These are phyloP conservation scores for Debaryomyces fabryi DNA, from an alignment of 1,139 yeast genomes.

Conservation along the genomic window DNA sequence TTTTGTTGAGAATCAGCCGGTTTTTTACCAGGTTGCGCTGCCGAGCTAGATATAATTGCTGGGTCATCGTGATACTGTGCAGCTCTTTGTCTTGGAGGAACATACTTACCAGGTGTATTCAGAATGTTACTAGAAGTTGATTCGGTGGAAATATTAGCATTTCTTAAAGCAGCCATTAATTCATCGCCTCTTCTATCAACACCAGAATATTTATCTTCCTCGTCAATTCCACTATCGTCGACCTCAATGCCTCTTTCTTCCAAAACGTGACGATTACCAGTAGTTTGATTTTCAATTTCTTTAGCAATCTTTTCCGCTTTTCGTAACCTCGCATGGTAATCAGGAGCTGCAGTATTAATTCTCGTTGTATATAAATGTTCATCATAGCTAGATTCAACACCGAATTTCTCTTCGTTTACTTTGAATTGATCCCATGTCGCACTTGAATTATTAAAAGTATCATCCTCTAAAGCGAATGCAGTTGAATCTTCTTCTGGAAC, in stretches of 20 bases:
- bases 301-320: conserved; percentile 79
- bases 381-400: conserved; percentile 83
- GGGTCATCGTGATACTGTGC: conserved; percentile 74
- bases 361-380: conserved; percentile 89
- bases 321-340: conserved; percentile 62
- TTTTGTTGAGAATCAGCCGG: not conserved
- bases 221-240: conserved; percentile 88
- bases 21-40: conserved; percentile 19
- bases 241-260: conserved; percentile 84
- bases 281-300: conserved; percentile 74
- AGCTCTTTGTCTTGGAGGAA: conserved; percentile 69
- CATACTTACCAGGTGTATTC: conserved; percentile 41
- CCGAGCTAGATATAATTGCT: conserved; percentile 66
- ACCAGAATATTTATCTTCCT: conserved; percentile 95
- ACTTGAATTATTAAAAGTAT: conserved; percentile 22
- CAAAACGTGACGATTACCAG: conserved; percentile 77
- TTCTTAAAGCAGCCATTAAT: conserved; percentile 60
- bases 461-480: conserved; percentile 47
- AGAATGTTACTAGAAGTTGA: conserved; percentile 11
- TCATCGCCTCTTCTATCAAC: conserved; percentile 71
- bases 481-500: conserved; percentile 61
- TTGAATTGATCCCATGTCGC: conserved; percentile 89
- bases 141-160: conserved; percentile 27
- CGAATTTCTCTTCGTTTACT: conserved; percentile 84
- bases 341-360: conserved; percentile 75